phyloP scores from a whole-genome alignment of 73 alveolate genomes.

The Paramecium tetraurelia region DNA sequence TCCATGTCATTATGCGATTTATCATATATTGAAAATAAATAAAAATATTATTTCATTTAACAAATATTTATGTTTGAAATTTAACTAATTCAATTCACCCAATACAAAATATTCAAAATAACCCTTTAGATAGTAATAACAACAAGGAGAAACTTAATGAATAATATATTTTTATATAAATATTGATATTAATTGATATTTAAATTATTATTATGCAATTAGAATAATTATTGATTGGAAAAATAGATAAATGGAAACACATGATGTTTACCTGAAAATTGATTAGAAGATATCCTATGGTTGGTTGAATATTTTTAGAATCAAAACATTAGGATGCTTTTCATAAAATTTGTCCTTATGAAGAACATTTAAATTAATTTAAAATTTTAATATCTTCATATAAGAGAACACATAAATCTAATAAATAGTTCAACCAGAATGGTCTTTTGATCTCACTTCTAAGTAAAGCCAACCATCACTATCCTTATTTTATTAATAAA shows the following conservation, averaged over 20 bases:
- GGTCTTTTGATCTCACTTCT: neutral
- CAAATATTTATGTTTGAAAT: neutral
- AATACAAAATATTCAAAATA: neutral
- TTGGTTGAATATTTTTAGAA: no score
- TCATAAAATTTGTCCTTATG: no score
- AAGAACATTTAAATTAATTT: no score
- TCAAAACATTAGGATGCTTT: no score
- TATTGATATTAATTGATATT: neutral
- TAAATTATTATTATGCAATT: neutral
- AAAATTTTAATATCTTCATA: no score
- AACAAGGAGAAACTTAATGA: slow-evolving; percentile 19
- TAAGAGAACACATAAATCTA: no score
- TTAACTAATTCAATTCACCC: neutral
- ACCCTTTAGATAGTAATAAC: neutral
- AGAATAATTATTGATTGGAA: no score
- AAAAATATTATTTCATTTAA: neutral
- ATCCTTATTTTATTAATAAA: neutral
- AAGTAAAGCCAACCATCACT: neutral
- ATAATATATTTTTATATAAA: neutral
- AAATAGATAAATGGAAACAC: no score
- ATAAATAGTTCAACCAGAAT: neutral
- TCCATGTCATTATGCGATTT: slow-evolving; percentile 20
- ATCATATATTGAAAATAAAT: neutral
- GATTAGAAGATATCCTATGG: no score
- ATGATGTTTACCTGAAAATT: no score